Evolutionary conservation across 495 filamentous ascomycete species (phyloP), one percentile per base, ranked within the genome.

Genomic region (Pseudoneurospora amorphoporcata): DNA sequence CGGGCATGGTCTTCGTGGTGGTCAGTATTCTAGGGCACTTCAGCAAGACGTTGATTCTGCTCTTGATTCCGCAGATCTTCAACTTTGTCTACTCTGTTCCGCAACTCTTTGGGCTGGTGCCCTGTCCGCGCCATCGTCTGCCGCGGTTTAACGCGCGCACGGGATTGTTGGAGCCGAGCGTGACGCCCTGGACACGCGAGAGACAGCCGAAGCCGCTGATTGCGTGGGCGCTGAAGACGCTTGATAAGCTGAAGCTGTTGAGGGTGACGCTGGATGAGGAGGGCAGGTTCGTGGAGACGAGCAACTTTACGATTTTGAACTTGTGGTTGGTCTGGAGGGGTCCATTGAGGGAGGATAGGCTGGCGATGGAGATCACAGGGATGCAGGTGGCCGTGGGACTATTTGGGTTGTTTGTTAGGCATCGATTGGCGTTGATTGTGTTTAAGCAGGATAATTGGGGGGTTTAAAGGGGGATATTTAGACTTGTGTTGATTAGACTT

Each of bases 1-100:
- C 95, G 0, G 95, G 95, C 72, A 99, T 98, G 94, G 93, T 97
- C 12, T 98, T 99, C 77, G 96, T 94, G 19, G 94, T 98, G 70
- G 95, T 98, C 73, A 93, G 93, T 68, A 97, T 99, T 72, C 84
- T 97, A 32, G 95, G 95, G 1, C 95, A 99, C 82, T 99, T 99
- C 82, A 94, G 92, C 85, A 99, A 99, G 84, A 99, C 95, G 23
- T 84, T 99, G 53, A 87, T 97, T 43, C 86, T 98, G 69, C 84
- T 98, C 2, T 91, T 99, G 75, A 86, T 98, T 16, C 95, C 95
- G 19, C 95, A 99, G 82, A 92, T 94, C 73, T 92, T 96, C 86
- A 99, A 99, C 81, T 98, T 97, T 78, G 65, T 96, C 71, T 99
- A 98, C 81, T 97, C 94, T 29, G 86, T 86, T 6, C 95, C 95